A percentile compares a stretch with the other conserved stretches of the same genome.
phyloP scores from a whole-genome alignment of 2,329 filamentous ascomycete genomes.

The Arthrinium phaeospermum region DNA sequence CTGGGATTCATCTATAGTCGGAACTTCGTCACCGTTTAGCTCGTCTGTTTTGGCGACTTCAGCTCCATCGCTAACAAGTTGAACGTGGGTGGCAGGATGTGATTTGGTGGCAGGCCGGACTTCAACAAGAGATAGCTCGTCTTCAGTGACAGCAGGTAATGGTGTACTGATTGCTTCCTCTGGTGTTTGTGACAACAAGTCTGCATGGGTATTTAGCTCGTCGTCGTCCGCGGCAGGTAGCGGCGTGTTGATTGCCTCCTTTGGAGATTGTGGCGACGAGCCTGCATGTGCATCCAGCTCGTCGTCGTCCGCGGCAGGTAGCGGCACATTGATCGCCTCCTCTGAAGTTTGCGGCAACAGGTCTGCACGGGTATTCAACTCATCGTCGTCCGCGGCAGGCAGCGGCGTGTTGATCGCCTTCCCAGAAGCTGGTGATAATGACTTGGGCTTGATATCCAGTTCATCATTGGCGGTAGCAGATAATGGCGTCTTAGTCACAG shows the following conservation, averaged over 20 bases:
- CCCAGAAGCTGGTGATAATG: too few relatives aligned
- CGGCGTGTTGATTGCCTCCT: neutral
- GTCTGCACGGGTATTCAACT: neutral
- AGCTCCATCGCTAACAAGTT: too few relatives aligned
- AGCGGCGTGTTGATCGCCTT: neutral
- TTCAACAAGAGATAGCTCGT: neutral
- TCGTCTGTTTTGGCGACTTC: neutral
- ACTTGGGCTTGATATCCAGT: neutral
- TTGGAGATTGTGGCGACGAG: neutral
- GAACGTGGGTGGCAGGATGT: neutral
- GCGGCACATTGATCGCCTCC: neutral
- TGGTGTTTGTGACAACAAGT: neutral
- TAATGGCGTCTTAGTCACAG: neutral
- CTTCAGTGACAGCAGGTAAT: neutral
- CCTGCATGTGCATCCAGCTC: neutral
- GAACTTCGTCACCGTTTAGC: neutral
- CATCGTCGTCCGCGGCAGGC: neutral
- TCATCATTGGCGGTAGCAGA: neutral
- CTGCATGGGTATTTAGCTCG: neutral
- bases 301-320: neutral
- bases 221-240: neutral
- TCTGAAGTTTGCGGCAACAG: neutral
- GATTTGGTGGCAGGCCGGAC: neutral
- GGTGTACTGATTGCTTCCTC: neutral
- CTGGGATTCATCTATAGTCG: neutral